Percentiles rank a stretch among this genome's conserved stretches.
These are phyloP conservation scores for Wickerhamomyces ciferrii DNA, from an alignment of 805 yeast species.

Conservation along the genomic window DNA sequence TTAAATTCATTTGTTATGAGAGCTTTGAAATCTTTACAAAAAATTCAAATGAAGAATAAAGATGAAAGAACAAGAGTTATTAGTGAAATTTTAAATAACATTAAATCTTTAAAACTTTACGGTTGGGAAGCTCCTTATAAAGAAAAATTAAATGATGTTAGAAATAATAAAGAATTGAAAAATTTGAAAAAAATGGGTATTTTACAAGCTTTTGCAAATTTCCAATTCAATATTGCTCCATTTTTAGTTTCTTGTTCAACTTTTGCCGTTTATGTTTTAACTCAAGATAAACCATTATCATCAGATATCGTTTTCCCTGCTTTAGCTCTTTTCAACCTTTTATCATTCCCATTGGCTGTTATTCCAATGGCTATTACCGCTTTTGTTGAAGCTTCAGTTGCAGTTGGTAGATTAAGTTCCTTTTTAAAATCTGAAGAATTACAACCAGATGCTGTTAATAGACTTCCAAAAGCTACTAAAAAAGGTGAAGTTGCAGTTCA, in stretches of 20 bases:
- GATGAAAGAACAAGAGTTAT: constrained; percentile 90
- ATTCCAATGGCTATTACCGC: constrained; percentile 87
- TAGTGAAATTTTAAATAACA: constrained; percentile 83
- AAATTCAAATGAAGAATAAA: constrained; percentile 81
- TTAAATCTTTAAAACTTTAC: constrained; percentile 87
- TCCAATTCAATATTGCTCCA: constrained; percentile 85
- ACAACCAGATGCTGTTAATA: constrained; percentile 71
- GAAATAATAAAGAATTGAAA: constrained; percentile 81
- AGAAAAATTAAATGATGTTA: constrained; percentile 66
- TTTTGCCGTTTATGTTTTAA: constrained; percentile 70
- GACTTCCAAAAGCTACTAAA: constrained; percentile 38
- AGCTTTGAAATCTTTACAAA: constrained; percentile 68
- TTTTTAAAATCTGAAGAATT: constrained; percentile 76
- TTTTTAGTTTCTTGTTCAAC: constrained; percentile 86
- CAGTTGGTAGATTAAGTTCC: constrained; percentile 64
- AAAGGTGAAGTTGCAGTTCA: constrained; percentile 65
- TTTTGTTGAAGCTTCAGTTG: constrained; percentile 84
- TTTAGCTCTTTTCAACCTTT: constrained; percentile 77
- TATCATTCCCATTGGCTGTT: constrained; percentile 87
- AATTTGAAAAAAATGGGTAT: constrained; percentile 73
- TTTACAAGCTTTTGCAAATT: constrained; percentile 62
- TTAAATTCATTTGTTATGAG: constrained; percentile 66
- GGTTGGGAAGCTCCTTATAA: constrained; percentile 94
- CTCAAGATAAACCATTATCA: constrained; percentile 60
- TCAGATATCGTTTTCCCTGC: constrained; percentile 94